Evolutionary conservation across 208 protist species (phyloP).

Genomic region (Polymyxa betae): DNA sequence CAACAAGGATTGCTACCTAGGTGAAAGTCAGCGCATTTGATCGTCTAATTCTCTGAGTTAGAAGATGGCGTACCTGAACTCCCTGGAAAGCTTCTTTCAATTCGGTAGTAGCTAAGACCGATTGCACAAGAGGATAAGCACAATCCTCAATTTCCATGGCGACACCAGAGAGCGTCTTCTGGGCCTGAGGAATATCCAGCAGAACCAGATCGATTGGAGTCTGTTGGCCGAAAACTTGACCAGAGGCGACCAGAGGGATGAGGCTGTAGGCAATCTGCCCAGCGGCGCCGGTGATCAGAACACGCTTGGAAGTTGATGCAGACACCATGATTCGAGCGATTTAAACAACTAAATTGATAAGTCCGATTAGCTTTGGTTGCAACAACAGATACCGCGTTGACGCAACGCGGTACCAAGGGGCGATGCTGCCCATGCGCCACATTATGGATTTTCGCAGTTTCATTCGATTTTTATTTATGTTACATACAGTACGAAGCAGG

Average conservation of each 20-base stretch:
- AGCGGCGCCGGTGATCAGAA: slow-evolving; percentile 91
- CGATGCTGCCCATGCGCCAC: too few species aligned
- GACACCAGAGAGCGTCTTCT: slow-evolving; percentile 65
- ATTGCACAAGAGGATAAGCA: slow-evolving; percentile 65
- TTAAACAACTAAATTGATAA: too few species aligned
- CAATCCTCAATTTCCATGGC: slow-evolving; percentile 72
- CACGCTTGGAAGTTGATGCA: slow-evolving; percentile 55
- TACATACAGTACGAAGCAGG: too few species aligned
- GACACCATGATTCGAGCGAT: neutral
- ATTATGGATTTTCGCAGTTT: too few species aligned
- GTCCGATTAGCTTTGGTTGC: too few species aligned
- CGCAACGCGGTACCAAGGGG: too few species aligned
- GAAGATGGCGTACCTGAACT: too few species aligned
- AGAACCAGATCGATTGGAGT: slow-evolving; percentile 86
- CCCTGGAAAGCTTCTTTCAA: neutral
- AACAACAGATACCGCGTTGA: too few species aligned
- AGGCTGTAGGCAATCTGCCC: slow-evolving; percentile 77
- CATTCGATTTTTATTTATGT: too few species aligned
- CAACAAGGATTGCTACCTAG: slow-evolving; percentile 79
- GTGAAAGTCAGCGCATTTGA: slow-evolving; percentile 60
- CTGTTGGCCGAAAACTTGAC: slow-evolving; percentile 84
- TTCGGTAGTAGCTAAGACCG: neutral
- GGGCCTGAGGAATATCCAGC: slow-evolving; percentile 81
- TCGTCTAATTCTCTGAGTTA: too few species aligned
- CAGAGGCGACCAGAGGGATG: slow-evolving; percentile 84